Evolutionary conservation across 2,329 filamentous ascomycete species (phyloP).

Genomic region (Penicillium fuscoglaucum): DNA sequence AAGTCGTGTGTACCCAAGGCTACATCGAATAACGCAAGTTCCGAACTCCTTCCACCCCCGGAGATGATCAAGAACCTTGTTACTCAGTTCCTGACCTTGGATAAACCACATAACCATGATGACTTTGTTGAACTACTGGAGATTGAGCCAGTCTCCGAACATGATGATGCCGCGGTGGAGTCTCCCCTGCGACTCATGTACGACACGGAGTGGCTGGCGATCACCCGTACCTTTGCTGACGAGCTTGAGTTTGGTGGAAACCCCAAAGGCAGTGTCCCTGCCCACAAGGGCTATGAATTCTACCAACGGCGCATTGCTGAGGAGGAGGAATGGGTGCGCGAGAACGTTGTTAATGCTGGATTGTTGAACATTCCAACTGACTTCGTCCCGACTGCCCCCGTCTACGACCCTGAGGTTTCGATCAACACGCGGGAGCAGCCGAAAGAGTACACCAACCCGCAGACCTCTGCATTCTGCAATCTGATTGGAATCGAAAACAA

Average conservation of each 20-base stretch:
- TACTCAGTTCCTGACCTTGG: constrained; percentile 83
- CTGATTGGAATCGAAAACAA: constrained; percentile 75
- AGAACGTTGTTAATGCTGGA: constrained; percentile 64
- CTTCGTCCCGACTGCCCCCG: constrained; percentile 73
- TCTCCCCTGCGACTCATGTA: constrained; percentile 68
- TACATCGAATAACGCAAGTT: not conserved
- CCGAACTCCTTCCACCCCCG: constrained; percentile 23
- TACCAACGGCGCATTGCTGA: constrained; percentile 69
- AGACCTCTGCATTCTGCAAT: constrained; percentile 79
- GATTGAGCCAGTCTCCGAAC: constrained; percentile 52
- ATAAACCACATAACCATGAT: constrained; percentile 78
- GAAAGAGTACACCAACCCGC: constrained; percentile 79
- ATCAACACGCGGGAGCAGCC: constrained; percentile 65
- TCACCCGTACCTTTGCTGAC: constrained; percentile 75
- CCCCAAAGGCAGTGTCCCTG: constrained; percentile 52
- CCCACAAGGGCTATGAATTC: constrained; percentile 65
- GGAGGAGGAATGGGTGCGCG: constrained; percentile 76
- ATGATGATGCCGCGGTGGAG: constrained; percentile 21
- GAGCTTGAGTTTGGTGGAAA: constrained; percentile 63
- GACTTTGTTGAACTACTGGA: constrained; percentile 75
- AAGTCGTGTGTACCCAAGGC: constrained; percentile 34
- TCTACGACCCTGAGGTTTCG: constrained; percentile 60
- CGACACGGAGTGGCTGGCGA: constrained; percentile 93
- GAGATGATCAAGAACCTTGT: constrained; percentile 73
- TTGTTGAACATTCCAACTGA: constrained; percentile 73